Evolutionary conservation across 345 rosid genomes (phyloP), one percentile per base, ranked within the genome.

Genomic region (Balakata baccata): DNA sequence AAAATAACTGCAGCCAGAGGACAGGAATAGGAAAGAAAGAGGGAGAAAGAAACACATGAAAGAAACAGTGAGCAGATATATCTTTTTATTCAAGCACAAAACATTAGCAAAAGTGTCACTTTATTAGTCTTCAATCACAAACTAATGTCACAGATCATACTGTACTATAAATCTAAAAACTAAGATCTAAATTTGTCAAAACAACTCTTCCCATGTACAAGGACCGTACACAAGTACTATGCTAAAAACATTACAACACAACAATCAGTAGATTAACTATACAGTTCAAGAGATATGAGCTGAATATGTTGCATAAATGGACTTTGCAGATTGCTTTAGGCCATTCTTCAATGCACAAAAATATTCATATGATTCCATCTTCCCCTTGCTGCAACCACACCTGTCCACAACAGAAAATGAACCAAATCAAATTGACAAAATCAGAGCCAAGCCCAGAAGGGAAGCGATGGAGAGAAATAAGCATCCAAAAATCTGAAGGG

Each of bases 371-470:
- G 85, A 86, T 81, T 85, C 80, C 90, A 71, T 80, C 89, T 84
- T 84, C 88, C 85, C 75, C 85, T 85, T 79, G 86, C 92, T 47
- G 86, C 86, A 72, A 80, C 60, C 16, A 73, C 79, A 87, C 97
- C 97, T 91, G 97, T 76, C 74, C 68, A 87, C 84, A 81, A 74
- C 75, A 84, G 82, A 86, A 86, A 84, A 78, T 82, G 73, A 81
- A 84, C 80, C 86, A 72, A 72, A 91, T 87, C 96, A 89, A 94
- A 84, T 82, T 76, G 90, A 43, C 47, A 57, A 20, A 74, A 80
- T 57, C 67, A 64, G 84, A 77, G 76, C 66, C 54, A 14, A 64
- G 59, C 13, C 17, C 69, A 52, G 52, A 61, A 69, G 60, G 56
- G 61, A 76, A 41, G 49, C 4, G 12, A 54, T 49, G 71, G 68